Percentiles rank a stretch among this genome's conserved stretches.
Evolutionary conservation across 2,329 filamentous ascomycete genomes (phyloP).

Genomic region (Colletotrichum brevisporum): DNA sequence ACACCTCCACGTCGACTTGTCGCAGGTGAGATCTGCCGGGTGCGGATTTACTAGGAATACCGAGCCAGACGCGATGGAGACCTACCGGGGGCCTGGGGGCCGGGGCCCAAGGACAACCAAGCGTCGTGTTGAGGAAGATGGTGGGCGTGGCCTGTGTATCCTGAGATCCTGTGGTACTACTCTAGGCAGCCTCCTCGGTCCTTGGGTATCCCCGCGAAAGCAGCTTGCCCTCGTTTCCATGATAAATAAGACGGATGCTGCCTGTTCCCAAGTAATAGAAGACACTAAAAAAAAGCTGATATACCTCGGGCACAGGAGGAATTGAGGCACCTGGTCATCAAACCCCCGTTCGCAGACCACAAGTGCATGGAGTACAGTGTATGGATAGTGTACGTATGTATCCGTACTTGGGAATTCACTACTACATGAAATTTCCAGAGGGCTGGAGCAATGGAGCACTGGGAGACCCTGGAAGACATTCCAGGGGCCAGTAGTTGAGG

Average conservation of each 20-base stretch:
- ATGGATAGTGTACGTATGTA: no score
- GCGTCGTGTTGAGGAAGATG: conserved; percentile 4
- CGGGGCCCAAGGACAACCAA: conserved; percentile 14
- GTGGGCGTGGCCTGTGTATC: no score
- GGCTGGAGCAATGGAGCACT: conserved; percentile 19
- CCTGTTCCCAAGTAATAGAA: no score
- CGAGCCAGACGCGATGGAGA: conserved; percentile 36
- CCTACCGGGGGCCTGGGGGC: neutral
- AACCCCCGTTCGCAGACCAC: no score
- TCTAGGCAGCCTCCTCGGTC: conserved; percentile 27
- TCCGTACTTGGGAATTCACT: no score
- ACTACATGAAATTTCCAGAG: conserved; percentile 12
- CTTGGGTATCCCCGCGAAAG: conserved; percentile 5
- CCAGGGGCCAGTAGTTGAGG: neutral
- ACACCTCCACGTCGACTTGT: conserved; percentile 28
- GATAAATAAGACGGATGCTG: no score
- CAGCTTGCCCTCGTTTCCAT: no score
- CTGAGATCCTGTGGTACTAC: no score
- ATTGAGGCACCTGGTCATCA: no score
- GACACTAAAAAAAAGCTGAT: no score
- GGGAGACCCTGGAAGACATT: conserved; percentile 8
- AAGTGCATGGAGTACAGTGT: no score
- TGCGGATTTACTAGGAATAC: conserved; percentile 38
- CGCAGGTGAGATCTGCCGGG: conserved; percentile 38
- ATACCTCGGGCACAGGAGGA: no score